A percentile compares a stretch with the other conserved stretches of the same genome.
Conservation (phyloP, 441 rosid genomes). For the Kokia cookei region DNA sequence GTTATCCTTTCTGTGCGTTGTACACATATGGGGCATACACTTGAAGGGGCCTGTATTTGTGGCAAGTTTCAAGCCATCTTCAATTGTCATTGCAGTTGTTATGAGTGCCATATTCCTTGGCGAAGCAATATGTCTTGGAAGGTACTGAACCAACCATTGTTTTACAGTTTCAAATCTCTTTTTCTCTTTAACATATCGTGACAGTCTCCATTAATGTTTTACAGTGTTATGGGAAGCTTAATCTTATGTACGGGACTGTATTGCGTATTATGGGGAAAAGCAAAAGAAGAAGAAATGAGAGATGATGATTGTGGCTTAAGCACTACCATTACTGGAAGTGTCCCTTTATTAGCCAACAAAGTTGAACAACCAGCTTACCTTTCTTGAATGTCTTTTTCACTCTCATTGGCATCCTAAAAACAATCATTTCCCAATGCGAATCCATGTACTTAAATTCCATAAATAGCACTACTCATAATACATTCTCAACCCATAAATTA, state of each 20-base stretch:
- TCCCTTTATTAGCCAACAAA: conserved; percentile 17
- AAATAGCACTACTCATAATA: too few relatives aligned
- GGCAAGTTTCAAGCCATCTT: conserved; percentile 54
- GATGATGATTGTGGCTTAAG: neutral
- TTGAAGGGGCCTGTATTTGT: conserved; percentile 64
- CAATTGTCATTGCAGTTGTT: conserved; percentile 50
- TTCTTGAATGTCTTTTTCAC: too few relatives aligned
- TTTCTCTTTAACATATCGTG: neutral
- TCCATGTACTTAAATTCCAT: too few relatives aligned
- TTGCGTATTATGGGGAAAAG: conserved; percentile 43
- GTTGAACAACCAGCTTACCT: neutral
- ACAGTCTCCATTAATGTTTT: neutral
- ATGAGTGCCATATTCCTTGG: conserved; percentile 57
- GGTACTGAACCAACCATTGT: conserved; percentile 25
- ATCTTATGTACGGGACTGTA: conserved; percentile 35
- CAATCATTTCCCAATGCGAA: too few relatives aligned
- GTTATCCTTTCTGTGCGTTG: conserved; percentile 27
- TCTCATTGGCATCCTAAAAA: too few relatives aligned
- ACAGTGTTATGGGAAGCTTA: conserved; percentile 32
- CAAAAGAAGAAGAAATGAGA: conserved; percentile 21
- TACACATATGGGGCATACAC: conserved; percentile 49
- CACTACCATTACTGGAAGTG: neutral
- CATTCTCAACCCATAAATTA: too few relatives aligned
- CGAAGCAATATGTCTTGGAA: conserved; percentile 60
- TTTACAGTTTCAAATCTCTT: neutral